Base-by-base conservation (phyloP, 306 rosid species). In the Alnus glutinosa region DNA sequence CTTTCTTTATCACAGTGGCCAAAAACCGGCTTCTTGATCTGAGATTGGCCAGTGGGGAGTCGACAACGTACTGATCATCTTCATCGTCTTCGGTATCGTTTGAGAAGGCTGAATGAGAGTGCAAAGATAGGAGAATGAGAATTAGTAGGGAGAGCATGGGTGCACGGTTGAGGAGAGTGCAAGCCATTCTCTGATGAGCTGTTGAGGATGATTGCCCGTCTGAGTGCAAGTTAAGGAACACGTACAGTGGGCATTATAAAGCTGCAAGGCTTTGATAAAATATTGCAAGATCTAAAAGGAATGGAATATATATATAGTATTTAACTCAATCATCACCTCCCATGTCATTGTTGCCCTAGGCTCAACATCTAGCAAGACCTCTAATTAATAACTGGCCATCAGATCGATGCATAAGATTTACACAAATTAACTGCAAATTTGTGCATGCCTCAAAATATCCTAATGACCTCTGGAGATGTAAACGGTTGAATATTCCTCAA, bases 1-100 rank as follows among this genome's bases (percentile, higher is more conserved):
- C 94, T 84, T 84, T 86, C 88, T 88, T 89, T 47, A 92, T 79
- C 44, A 82, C 66, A 73, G 69, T 73, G 0, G 72, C 73, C 86
- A 88, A 75, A 83, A 89, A 86, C 74, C 92, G 83, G 85, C 92
- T 84, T 73, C 82, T 85, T 19, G 88, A 74, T 79, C 84, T 81
- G 48, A 58, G 62, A 52, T 84, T 73, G 2, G 78, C 57, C n/a
- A 23, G 6, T 48, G 85, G 86, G 46, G 67, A 44, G 77, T 87
- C 94, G 5, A 87, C 50, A 36, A 82, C 83, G 57, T 83, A 87
- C 64, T 58, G 7, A 7, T 58, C 64, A 23, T 83, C 87, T 2
- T 80, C 87, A 0, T 79, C 84, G 0, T 73, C 81, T n/a, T 70
- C 80, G 0, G 10, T 50, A 39, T 83, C 76, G 7, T 74, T 52